Evolutionary conservation across 2,329 filamentous ascomycete species (phyloP).

Genomic region (Calonectria pseudoturangicola): DNA sequence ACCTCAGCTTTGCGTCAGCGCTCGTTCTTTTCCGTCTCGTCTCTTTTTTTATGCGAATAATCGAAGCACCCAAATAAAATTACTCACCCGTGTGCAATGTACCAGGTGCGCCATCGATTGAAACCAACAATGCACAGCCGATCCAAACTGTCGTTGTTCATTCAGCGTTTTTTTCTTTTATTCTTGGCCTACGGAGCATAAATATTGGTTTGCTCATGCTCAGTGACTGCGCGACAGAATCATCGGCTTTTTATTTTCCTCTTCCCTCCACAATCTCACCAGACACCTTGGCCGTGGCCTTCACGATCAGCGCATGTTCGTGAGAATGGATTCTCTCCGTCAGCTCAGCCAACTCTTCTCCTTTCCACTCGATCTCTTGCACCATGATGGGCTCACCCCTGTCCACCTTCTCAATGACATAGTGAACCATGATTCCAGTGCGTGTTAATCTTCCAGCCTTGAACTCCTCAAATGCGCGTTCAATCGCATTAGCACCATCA

Average conservation of each 20-base stretch:
- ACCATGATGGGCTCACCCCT: slow-evolving; percentile 83
- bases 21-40: too few species aligned
- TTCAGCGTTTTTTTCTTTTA: too few species aligned
- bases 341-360: slow-evolving; percentile 79
- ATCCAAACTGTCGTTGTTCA: too few species aligned
- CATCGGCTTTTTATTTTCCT: not conserved
- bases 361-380: slow-evolving; percentile 79
- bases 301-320: slow-evolving; percentile 87
- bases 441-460: slow-evolving; percentile 76
- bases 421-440: slow-evolving; percentile 93
- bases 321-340: slow-evolving; percentile 82
- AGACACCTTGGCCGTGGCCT: slow-evolving; percentile 75
- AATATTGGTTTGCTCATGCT: too few species aligned
- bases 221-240: too few species aligned
- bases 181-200: too few species aligned
- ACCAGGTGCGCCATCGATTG: too few species aligned
- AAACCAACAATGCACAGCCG: too few species aligned
- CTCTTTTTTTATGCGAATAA: too few species aligned
- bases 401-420: slow-evolving; percentile 88
- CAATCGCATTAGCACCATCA: slow-evolving; percentile 85
- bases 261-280: slow-evolving; percentile 57
- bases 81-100: too few species aligned
- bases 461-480: slow-evolving; percentile 84
- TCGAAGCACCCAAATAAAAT: too few species aligned
- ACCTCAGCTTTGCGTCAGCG: too few species aligned